These are phyloP conservation scores for Cyphellophora europaea DNA, from an alignment of 2,329 filamentous ascomycete genomes.

Conservation along the genomic window DNA sequence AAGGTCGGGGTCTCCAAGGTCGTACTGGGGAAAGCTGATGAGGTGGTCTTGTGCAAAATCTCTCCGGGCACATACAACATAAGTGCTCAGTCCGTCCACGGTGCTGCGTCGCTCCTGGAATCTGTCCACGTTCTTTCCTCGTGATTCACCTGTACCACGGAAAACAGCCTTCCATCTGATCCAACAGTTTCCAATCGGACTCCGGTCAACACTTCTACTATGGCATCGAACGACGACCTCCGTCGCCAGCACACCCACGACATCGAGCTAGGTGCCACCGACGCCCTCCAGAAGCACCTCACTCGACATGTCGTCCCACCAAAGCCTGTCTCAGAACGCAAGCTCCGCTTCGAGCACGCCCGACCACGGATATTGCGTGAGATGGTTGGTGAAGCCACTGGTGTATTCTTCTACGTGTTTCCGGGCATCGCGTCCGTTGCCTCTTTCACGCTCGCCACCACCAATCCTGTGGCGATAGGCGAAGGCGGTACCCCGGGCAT, in stretches of 20 bases:
- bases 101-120: no score
- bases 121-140: no score
- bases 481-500: slow-evolving; percentile 11
- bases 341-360: slow-evolving; percentile 44
- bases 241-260: slow-evolving; percentile 21
- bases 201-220: neutral
- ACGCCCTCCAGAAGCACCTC: slow-evolving; percentile 43
- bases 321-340: slow-evolving; percentile 44
- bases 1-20: no score
- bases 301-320: slow-evolving; percentile 40
- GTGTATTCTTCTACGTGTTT: slow-evolving; percentile 48
- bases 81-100: no score
- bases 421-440: slow-evolving; percentile 30
- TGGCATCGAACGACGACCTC: slow-evolving; percentile 9
- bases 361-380: slow-evolving; percentile 47
- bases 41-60: no score
- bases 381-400: slow-evolving; percentile 47
- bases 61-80: no score
- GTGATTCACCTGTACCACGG: no score
- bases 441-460: slow-evolving; percentile 34
- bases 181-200: no score
- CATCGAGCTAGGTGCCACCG: slow-evolving; percentile 43
- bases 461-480: slow-evolving; percentile 28
- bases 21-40: no score
- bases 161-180: no score